phyloP scores from a whole-genome alignment of 768 basidiomycete species.

The Leccinum uliginosum region DNA sequence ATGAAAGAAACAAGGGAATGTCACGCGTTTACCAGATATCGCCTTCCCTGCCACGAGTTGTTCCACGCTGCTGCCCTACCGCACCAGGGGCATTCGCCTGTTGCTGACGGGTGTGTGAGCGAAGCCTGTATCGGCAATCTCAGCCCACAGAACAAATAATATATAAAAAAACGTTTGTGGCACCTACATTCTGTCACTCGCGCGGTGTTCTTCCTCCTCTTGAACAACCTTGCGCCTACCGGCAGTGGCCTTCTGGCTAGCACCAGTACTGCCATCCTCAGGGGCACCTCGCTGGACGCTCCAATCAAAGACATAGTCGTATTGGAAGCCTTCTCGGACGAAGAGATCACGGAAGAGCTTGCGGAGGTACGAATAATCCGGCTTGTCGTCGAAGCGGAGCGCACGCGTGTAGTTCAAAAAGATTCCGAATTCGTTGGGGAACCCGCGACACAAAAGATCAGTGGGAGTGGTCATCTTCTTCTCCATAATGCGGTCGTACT shows the following conservation, averaged over 20 bases:
- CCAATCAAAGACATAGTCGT: slow-evolving; percentile 99
- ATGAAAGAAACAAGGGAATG: slow-evolving; percentile 29
- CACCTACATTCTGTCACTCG: slow-evolving; percentile 79
- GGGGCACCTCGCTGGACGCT: slow-evolving; percentile 75
- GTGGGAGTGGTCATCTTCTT: slow-evolving; percentile 99
- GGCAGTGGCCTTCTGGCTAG: slow-evolving; percentile 57
- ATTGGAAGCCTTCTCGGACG: slow-evolving; percentile 96
- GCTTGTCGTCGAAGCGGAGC: slow-evolving; percentile 99
- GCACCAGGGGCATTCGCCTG: slow-evolving; percentile 50
- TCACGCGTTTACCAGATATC: slow-evolving; percentile 41
- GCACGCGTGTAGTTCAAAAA: slow-evolving; percentile 99
- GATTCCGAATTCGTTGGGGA: slow-evolving; percentile 98
- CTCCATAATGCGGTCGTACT: slow-evolving; percentile 99
- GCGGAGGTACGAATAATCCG: slow-evolving; percentile 98
- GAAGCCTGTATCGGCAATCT: slow-evolving; percentile 51
- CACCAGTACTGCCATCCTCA: slow-evolving; percentile 58
- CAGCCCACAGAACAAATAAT: slow-evolving; percentile 11
- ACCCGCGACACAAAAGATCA: slow-evolving; percentile 96
- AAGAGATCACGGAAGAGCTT: slow-evolving; percentile 99
- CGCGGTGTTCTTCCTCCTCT: slow-evolving; percentile 80
- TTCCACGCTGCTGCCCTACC: slow-evolving; percentile 42
- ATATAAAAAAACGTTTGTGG: slow-evolving; percentile 18
- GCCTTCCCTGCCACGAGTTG: slow-evolving; percentile 39
- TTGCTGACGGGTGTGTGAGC: slow-evolving; percentile 82
- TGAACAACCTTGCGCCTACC: slow-evolving; percentile 78